Evolutionary conservation across 345 rosid species (phyloP).

Genomic region (Citrus sinensis): DVS_A1.0 CM039167.1:27277001-27277500

Average conservation of each 20-base stretch:
- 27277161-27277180: not conserved
- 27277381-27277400: constrained; percentile 18
- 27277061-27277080: too few relatives aligned
- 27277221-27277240: not conserved
- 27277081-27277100: too few relatives aligned
- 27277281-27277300: constrained; percentile 38
- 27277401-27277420: constrained; percentile 55
- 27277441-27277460: too few relatives aligned
- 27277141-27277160: not conserved
- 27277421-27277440: not conserved
- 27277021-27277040: too few relatives aligned
- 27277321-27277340: constrained; percentile 54
- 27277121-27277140: not conserved
- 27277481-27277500: not conserved
- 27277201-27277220: not conserved
- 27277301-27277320: constrained; percentile 29
- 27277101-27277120: not conserved
- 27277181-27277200: not conserved
- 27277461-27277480: too few relatives aligned
- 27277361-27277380: constrained; percentile 39
- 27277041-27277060: too few relatives aligned
- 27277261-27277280: not conserved
- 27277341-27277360: constrained; percentile 52
- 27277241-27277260: too few relatives aligned
- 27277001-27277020: too few relatives aligned